Evolutionary conservation across 2,329 filamentous ascomycete species (phyloP).

Genomic region (Phialocephala subalpina): DNA sequence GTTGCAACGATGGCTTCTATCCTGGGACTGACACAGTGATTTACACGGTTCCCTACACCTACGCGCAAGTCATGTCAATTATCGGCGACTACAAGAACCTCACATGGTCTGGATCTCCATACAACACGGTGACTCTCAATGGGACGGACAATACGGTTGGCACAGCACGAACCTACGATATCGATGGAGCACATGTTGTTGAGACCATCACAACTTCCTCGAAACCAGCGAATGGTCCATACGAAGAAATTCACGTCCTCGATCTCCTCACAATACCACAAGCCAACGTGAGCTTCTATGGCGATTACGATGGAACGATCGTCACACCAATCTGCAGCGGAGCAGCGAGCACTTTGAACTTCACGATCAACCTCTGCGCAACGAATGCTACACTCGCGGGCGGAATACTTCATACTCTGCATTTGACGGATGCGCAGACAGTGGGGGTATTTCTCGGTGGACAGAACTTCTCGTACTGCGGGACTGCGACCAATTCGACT

Average conservation of each 20-base stretch:
- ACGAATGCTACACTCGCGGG: conserved; percentile 32
- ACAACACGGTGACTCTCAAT: conserved; percentile 34
- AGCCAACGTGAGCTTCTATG: conserved; percentile 37
- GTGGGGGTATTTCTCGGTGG: conserved; percentile 35
- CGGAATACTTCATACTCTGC: conserved; percentile 31
- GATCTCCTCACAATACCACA: conserved; percentile 34
- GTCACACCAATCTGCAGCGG: conserved; percentile 37
- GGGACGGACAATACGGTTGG: conserved; percentile 39
- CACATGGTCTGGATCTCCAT: conserved; percentile 37
- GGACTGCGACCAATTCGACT: conserved; percentile 21
- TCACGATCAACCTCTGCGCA: conserved; percentile 39
- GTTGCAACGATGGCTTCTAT: conserved; percentile 25
- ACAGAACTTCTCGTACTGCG: conserved; percentile 37
- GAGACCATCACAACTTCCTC: conserved; percentile 36
- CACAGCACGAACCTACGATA: conserved; percentile 35
- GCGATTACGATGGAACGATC: conserved; percentile 34
- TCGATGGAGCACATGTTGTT: conserved; percentile 31
- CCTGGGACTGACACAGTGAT: conserved; percentile 30
- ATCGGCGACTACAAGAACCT: conserved; percentile 39
- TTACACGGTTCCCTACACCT: conserved; percentile 39
- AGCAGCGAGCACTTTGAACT: conserved; percentile 36
- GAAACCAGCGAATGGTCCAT: conserved; percentile 35
- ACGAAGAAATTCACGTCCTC: conserved; percentile 36
- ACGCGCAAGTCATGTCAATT: conserved; percentile 38
- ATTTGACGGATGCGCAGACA: conserved; percentile 34